Percentiles rank a stretch among this genome's conserved stretches.
phyloP scores from a whole-genome alignment of 768 basidiomycete species.

The Tricholoma sp. region DNA sequence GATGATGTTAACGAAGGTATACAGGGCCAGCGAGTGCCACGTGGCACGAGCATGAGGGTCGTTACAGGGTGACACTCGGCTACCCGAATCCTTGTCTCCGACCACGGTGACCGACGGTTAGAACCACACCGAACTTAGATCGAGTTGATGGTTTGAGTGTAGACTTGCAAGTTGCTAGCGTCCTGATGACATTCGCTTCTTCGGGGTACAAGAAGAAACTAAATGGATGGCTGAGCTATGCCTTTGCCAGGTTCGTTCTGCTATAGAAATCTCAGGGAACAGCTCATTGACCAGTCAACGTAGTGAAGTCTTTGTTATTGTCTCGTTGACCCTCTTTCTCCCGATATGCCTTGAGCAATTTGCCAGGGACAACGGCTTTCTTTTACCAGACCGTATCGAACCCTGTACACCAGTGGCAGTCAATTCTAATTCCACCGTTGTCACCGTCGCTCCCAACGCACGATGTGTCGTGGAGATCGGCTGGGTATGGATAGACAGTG shows the following conservation, averaged over 20 bases:
- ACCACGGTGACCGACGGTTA: too few species aligned
- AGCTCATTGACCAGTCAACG: not conserved
- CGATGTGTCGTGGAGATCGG: conserved; percentile 80
- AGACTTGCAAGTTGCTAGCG: too few species aligned
- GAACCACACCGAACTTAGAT: too few species aligned
- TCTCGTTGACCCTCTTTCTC: conserved; percentile 75
- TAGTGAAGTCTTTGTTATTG: conserved; percentile 79
- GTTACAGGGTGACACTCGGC: too few species aligned
- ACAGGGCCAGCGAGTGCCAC: too few species aligned
- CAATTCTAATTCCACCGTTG: conserved; percentile 10
- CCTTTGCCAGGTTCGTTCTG: conserved; percentile 64
- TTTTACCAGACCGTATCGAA: conserved; percentile 61
- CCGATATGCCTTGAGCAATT: conserved; percentile 87
- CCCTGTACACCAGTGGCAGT: conserved; percentile 42
- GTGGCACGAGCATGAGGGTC: too few species aligned
- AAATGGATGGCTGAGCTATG: conserved; percentile 79
- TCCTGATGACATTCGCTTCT: conserved; percentile 10
- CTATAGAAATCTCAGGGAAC: not conserved
- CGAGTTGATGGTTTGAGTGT: too few species aligned
- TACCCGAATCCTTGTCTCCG: too few species aligned
- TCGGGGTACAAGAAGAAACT: conserved; percentile 38
- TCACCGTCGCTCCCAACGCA: conserved; percentile 15
- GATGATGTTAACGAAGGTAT: too few species aligned
- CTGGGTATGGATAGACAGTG: conserved; percentile 86
- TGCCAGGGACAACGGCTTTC: conserved; percentile 81